Percentiles rank a stretch among this genome's conserved stretches.
These are phyloP conservation scores for Trifolium subterraneum DNA, from an alignment of 306 rosid genomes.

Conservation along the genomic window DNA sequence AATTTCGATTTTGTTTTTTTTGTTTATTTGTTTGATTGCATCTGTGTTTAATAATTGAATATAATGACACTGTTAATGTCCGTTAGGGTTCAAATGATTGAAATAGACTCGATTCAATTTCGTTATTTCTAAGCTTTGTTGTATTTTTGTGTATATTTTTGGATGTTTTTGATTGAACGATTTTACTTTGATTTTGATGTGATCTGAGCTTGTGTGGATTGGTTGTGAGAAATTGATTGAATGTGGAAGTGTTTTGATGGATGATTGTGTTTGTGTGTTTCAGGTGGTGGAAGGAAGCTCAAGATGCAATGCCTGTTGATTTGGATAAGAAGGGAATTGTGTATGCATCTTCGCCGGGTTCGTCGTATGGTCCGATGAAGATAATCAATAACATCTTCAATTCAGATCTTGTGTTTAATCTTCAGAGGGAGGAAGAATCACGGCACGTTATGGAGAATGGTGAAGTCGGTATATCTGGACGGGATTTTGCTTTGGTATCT, in stretches of 20 bases:
- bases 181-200: constrained; percentile 16
- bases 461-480: constrained; percentile 84
- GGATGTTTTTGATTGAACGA: background rate
- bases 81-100: constrained; percentile 35
- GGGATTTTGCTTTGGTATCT: constrained; percentile 93
- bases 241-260: constrained; percentile 24
- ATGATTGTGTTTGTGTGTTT: constrained; percentile 45
- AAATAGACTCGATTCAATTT: constrained; percentile 28
- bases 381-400: constrained; percentile 85
- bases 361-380: constrained; percentile 88
- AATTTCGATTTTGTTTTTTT: background rate
- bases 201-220: constrained; percentile 58
- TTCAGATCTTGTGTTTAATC: constrained; percentile 79
- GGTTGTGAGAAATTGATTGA: constrained; percentile 25
- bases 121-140: background rate
- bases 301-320: constrained; percentile 68
- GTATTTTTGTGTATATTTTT: background rate
- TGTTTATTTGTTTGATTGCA: background rate
- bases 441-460: constrained; percentile 58
- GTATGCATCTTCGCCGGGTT: constrained; percentile 62
- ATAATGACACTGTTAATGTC: constrained; percentile 23
- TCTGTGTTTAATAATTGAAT: background rate
- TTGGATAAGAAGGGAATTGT: constrained; percentile 63
- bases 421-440: constrained; percentile 76
- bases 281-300: constrained; percentile 99